Evolutionary conservation across 2,329 filamentous ascomycete genomes (phyloP).

Genomic region (Aureobasidium melanogenum): DNA sequence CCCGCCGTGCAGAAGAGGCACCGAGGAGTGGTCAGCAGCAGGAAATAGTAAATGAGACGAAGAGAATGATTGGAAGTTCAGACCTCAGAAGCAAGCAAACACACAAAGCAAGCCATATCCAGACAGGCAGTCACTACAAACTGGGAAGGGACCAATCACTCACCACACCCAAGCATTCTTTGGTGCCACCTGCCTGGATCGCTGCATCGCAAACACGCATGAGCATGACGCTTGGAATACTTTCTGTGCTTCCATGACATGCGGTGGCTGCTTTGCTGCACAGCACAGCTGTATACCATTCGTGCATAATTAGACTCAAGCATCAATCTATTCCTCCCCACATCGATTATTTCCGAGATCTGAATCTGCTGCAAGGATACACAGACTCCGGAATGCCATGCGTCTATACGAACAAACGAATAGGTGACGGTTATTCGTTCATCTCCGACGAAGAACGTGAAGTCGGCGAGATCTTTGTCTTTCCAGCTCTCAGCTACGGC

Average conservation of each 20-base stretch:
- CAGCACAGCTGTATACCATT: not conserved
- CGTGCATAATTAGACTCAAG: not conserved
- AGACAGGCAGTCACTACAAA: not conserved
- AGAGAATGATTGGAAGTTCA: not conserved
- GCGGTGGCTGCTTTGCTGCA: not conserved
- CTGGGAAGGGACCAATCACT: not conserved
- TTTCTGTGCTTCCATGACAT: not conserved
- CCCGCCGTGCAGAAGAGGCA: not conserved
- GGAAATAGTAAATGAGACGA: not conserved
- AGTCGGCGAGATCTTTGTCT: not conserved
- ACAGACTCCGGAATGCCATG: not conserved
- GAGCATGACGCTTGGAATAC: not conserved
- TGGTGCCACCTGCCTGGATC: not conserved
- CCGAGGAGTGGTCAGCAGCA: slow-evolving; percentile 6
- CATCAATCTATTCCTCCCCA: not conserved
- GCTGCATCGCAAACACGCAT: slow-evolving; percentile 5
- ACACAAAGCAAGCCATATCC: not conserved
- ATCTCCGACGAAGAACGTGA: not conserved
- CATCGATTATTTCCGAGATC: not conserved
- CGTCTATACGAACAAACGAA: not conserved
- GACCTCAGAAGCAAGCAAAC: not conserved
- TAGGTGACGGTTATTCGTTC: not conserved
- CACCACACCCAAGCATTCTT: slow-evolving; percentile 1
- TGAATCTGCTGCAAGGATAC: not conserved
- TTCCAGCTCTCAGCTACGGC: not conserved